These are phyloP conservation scores for Jacaranda mimosifolia DNA, from an alignment of 257 asterid genomes.

Conservation along the genomic window DNA sequence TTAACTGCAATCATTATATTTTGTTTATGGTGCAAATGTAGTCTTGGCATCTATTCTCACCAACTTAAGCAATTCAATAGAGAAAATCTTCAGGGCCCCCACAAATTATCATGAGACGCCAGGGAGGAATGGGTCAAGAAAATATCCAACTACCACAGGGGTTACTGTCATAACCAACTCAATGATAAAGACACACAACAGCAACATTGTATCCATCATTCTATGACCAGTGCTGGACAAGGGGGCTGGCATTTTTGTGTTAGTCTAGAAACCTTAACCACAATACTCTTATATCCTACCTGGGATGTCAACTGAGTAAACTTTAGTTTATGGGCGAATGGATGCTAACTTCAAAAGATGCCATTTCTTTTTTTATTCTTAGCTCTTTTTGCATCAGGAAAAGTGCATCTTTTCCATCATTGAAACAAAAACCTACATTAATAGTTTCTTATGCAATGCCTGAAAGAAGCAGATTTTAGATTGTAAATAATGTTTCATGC, in stretches of 20 bases:
- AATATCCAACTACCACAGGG: slow-evolving; percentile 25
- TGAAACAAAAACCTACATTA: neutral
- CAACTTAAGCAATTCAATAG: neutral
- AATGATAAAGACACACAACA: slow-evolving; percentile 42
- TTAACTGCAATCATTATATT: neutral
- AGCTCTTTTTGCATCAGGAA: neutral
- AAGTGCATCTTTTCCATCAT: neutral
- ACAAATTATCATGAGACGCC: neutral
- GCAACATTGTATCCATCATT: slow-evolving; percentile 26
- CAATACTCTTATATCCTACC: too few species aligned
- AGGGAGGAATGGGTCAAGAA: neutral
- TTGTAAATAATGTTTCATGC: neutral
- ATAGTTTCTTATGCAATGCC: neutral
- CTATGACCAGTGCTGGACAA: neutral
- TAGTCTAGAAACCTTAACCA: neutral
- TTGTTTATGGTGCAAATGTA: neutral
- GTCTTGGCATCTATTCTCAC: neutral
- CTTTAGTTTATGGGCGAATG: too few species aligned
- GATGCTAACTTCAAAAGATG: neutral
- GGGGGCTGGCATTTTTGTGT: neutral
- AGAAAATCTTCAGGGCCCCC: too few species aligned
- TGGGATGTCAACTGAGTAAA: too few species aligned
- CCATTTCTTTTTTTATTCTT: neutral
- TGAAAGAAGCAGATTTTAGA: neutral
- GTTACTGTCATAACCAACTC: slow-evolving; percentile 31